Base-by-base conservation (phyloP, 306 rosid species). In the Purshia tridentata region DNA sequence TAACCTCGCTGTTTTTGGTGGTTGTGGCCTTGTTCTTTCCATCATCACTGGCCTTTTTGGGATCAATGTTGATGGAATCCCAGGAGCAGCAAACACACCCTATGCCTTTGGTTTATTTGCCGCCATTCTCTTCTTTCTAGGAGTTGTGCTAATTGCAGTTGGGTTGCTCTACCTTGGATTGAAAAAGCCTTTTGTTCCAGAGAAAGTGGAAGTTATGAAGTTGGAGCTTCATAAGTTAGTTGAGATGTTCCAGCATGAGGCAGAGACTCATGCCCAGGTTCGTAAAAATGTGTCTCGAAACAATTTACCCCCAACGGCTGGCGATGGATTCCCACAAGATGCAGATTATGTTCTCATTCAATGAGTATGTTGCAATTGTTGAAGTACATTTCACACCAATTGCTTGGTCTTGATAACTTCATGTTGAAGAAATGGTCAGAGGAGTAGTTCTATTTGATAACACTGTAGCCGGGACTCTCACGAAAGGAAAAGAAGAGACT, bases 21-120 rank as follows among this genome's bases (percentile, higher is more conserved):
- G 99, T 8, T 84, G 87, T 39, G 99, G 99, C 8, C 78, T 94
- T 15, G 81, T 91, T 75, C 96, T 94, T 69, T 84, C 97, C 71
- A 72, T 94, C 71, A 74, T 94, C 65, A 89, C 96, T 0, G 99
- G 97, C 56, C 87, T 91, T 72, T 90, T 94, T 48, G 99, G 99
- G 59, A 91, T 94, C 86, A 94, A 94, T 10, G 97, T 91, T 6
- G 96, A 94, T 74, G 99, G 97, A 67, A 91, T 94, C 35, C 96
- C 97, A 0, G 96, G 99, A 16, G 79, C 88, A 54, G 49, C 54
- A 20, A 70, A 81, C 4, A 74, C 99, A 2, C 96, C 97, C 4
- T 94, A 86, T 63, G 97, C 96, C 64, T 94, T 94, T 72, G 97
- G 91, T 64, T 51, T 94, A 65, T 91, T 91, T 76, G 0, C 99